phyloP scores from a whole-genome alignment of 495 filamentous ascomycete genomes.

The Trichoderma virens region DNA sequence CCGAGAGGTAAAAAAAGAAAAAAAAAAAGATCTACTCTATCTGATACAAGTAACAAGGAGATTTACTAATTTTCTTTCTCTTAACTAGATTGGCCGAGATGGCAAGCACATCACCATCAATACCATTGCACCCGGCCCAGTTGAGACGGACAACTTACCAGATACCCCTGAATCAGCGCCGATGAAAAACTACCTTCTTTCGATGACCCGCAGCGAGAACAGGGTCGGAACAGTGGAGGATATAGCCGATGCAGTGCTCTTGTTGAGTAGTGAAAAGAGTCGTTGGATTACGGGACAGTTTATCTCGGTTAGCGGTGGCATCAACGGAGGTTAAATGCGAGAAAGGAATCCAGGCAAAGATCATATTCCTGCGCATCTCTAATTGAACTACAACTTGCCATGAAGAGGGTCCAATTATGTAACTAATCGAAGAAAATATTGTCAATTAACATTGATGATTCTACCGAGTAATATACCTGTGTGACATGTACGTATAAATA shows the following conservation, averaged over 20 bases:
- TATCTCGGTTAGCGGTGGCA: constrained; percentile 40
- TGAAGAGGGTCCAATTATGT: no score
- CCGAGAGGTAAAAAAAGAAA: constrained; percentile 17
- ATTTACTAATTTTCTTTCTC: no score
- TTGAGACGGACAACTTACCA: constrained; percentile 21
- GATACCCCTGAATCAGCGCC: neutral
- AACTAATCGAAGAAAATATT: no score
- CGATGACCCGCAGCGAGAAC: constrained; percentile 21
- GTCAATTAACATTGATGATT: no score
- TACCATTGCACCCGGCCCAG: constrained; percentile 27
- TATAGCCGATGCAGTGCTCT: constrained; percentile 40
- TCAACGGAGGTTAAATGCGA: constrained; percentile 4
- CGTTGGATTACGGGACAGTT: constrained; percentile 44
- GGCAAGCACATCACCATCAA: constrained; percentile 32
- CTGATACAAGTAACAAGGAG: no score
- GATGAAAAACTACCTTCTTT: no score
- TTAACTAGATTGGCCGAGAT: no score
- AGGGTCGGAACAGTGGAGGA: constrained; percentile 28
- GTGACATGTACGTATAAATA: no score
- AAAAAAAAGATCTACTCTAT: no score
- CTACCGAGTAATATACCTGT: no score
- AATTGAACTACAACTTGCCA: no score
- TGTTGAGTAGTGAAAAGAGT: constrained; percentile 40
- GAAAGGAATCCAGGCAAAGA: neutral
- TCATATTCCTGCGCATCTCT: neutral